Evolutionary conservation across 2,329 filamentous ascomycete genomes (phyloP), one percentile per base, ranked within the genome.

Genomic region (Mycosphaerella arachidis): DNA sequence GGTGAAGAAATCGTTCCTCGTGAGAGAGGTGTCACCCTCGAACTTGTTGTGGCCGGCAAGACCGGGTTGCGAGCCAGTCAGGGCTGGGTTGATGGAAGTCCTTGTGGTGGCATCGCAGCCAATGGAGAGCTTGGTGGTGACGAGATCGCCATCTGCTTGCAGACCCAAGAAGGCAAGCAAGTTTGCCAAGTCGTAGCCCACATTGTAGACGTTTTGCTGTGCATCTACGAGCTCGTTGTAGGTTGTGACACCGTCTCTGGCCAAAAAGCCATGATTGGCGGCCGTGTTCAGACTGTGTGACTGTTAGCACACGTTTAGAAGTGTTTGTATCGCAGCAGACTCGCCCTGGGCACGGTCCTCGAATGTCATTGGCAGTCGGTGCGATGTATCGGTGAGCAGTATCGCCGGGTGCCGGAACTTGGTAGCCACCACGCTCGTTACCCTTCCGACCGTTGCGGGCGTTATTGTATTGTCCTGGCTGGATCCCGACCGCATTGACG

Each of bases 171-270:
- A 66, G 3, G 77, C 76, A 7, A 79, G 71, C 12, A 77, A 65
- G 29, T 70, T 69, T 6, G 77, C 73, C 29, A 78, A 69, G 59
- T 78, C 76, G 54, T 75, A 78, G 52, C 71, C 75, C 18, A 79
- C 73, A 37, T 79, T 79, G 70, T 78, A 79, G 30, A 79, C 61
- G 54, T 79, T 78, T 64, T 79, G 76, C 51, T 78, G 75, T 33
- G 76, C 76, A 61, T 77, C 75, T 48, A 79, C 75, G 18, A 78
- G 71, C 65, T 79, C 76, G 46, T 69, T 72, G 70, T 74, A 77
- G 33, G 70, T 78, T 9, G 71, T 72, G 50, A 79, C 72, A 35
- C 77, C 77, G 55, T 79, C 76, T 50, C 72, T 74, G 30, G 76
- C 71, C 6, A 78, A 67, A 69, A 78, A 79, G 66, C 73, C 71